Conservation (phyloP, 306 rosid species). For the Cicer yamashitae region DNA sequence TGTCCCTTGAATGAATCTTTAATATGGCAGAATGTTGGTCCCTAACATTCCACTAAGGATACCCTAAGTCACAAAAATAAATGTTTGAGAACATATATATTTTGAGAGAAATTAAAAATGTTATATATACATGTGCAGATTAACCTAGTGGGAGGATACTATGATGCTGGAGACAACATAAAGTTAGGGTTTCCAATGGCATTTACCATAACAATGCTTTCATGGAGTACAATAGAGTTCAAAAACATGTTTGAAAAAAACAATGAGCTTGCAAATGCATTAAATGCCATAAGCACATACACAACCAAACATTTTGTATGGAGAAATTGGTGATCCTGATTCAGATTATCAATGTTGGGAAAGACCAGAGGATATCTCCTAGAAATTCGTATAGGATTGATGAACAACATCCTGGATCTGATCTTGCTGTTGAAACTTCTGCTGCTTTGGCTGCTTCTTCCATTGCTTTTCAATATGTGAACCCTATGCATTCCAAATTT, state of each 20-base stretch:
- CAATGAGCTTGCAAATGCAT: slow-evolving; percentile 50
- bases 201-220: slow-evolving; percentile 66
- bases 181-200: slow-evolving; percentile 76
- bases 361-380: slow-evolving; percentile 72
- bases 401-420: slow-evolving; percentile 58
- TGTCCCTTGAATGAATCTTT: no score
- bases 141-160: slow-evolving; percentile 71
- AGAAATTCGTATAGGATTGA: slow-evolving; percentile 49
- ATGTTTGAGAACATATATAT: no score
- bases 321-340: slow-evolving; percentile 60
- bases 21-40: no score
- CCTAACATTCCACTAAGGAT: no score
- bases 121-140: slow-evolving; percentile 24
- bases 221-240: slow-evolving; percentile 74
- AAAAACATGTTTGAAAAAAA: slow-evolving; percentile 19
- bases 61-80: no score
- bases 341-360: slow-evolving; percentile 70
- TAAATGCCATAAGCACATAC: slow-evolving; percentile 61
- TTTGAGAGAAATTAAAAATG: neutral
- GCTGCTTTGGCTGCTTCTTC: slow-evolving; percentile 71
- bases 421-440: slow-evolving; percentile 71
- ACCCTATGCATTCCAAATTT: slow-evolving; percentile 38
- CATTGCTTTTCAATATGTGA: slow-evolving; percentile 39
- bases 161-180: slow-evolving; percentile 76
- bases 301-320: slow-evolving; percentile 49